A percentile compares a stretch with the other conserved stretches of the same genome.
Conservation (phyloP, 768 basidiomycete genomes). For the Termitomyces sp. region DNA sequence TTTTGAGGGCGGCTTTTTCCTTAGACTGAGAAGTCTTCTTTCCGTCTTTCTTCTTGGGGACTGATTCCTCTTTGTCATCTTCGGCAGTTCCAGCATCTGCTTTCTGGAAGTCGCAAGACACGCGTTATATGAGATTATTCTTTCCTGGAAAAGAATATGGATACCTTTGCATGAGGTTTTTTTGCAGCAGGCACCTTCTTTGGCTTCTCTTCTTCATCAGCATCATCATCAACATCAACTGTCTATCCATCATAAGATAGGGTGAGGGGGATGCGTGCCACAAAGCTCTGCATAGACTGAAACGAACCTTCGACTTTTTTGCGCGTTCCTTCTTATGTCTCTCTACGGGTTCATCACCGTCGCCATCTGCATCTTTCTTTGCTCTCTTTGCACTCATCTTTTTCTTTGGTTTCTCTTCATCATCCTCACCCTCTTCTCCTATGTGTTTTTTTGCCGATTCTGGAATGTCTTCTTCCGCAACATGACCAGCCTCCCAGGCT, state of each 20-base stretch:
- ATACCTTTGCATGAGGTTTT: constrained; percentile 25
- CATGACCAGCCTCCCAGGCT: constrained; percentile 74
- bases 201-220: constrained; percentile 43
- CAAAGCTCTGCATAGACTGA: neutral
- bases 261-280: neutral
- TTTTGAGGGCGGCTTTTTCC: constrained; percentile 43
- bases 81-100: constrained; percentile 24
- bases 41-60: constrained; percentile 29
- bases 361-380: constrained; percentile 17
- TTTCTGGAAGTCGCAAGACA: constrained; percentile 12
- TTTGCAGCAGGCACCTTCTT: constrained; percentile 37
- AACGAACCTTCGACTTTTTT: constrained; percentile 11
- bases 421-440: constrained; percentile 12
- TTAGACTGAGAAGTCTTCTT: constrained; percentile 20
- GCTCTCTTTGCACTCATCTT: constrained; percentile 27
- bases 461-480: constrained; percentile 82
- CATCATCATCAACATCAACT: constrained; percentile 24
- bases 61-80: constrained; percentile 40
- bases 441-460: constrained; percentile 56
- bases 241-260: constrained; percentile 4
- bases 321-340: constrained; percentile 18
- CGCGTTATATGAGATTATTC: neutral
- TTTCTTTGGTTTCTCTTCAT: constrained; percentile 28
- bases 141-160: neutral
- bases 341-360: constrained; percentile 9